Evolutionary conservation across 129 eudicot species (phyloP).

Genomic region (Flaveria sonorensis): DNA sequence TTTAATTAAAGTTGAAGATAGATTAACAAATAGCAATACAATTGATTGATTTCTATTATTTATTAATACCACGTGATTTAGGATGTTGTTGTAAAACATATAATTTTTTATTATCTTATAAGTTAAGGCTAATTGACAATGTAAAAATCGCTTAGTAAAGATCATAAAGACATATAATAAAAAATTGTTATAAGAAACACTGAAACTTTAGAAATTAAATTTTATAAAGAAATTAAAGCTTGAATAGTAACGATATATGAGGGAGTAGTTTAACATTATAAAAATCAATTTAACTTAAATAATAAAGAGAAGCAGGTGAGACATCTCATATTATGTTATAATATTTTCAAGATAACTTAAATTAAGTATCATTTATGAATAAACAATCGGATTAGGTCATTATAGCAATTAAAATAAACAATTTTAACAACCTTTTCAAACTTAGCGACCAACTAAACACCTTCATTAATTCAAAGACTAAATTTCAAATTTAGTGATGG

Average conservation of each 20-base stretch:
- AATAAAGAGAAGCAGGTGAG: not conserved
- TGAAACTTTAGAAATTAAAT: too few relatives aligned
- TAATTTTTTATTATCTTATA: not conserved
- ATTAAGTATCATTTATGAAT: too few relatives aligned
- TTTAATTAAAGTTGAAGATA: slow-evolving; percentile 42
- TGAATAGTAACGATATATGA: too few relatives aligned
- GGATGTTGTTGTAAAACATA: not conserved
- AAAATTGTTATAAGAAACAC: too few relatives aligned
- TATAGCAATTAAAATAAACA: not conserved
- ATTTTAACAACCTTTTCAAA: not conserved
- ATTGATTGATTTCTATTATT: slow-evolving; percentile 2
- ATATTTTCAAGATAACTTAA: not conserved
- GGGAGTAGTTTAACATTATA: not conserved
- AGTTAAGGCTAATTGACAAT: not conserved
- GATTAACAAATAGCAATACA: slow-evolving; percentile 16
- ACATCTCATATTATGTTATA: not conserved
- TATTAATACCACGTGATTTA: slow-evolving; percentile 12
- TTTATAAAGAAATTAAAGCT: too few relatives aligned
- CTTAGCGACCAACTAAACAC: not conserved
- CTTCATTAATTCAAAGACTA: not conserved
- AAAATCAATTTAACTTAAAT: not conserved
- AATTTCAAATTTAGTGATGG: too few relatives aligned
- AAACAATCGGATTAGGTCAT: too few relatives aligned
- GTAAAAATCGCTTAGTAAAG: too few relatives aligned
- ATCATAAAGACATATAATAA: too few relatives aligned